Evolutionary conservation across 2,329 filamentous ascomycete genomes (phyloP).

Genomic region (Aureobasidium pullulans): DNA sequence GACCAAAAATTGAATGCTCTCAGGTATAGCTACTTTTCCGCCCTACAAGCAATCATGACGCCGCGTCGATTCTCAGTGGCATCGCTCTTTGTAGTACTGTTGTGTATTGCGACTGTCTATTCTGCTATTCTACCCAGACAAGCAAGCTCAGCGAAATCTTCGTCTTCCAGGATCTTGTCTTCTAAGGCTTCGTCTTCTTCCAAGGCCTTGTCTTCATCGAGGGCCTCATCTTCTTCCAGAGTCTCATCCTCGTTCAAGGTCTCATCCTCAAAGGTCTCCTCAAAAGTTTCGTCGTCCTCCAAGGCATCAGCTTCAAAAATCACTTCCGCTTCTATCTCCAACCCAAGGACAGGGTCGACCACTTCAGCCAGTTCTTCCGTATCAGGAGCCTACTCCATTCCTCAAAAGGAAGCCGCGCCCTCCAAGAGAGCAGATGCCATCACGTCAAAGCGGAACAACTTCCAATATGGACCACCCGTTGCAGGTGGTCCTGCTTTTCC

Average conservation of each 20-base stretch:
- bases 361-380: neutral
- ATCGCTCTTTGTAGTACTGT: neutral
- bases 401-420: neutral
- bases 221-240: no score
- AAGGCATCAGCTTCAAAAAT: neutral
- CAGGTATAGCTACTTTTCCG: neutral
- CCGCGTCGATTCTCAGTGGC: neutral
- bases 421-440: neutral
- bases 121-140: neutral
- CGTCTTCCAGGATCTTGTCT: neutral
- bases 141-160: neutral
- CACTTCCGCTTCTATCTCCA: neutral
- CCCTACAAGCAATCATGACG: neutral
- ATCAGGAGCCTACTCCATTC: neutral
- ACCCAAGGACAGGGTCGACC: neutral
- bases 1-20: neutral
- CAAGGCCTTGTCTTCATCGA: neutral
- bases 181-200: neutral
- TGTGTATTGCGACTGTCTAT: neutral
- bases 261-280: neutral
- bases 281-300: neutral
- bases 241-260: neutral
- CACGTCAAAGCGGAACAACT: neutral
- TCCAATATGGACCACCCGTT: neutral
- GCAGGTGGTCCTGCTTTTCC: constrained; percentile 1